Base-by-base conservation (phyloP, 2,329 filamentous ascomycete species). In the Epichloe scottii region DNA sequence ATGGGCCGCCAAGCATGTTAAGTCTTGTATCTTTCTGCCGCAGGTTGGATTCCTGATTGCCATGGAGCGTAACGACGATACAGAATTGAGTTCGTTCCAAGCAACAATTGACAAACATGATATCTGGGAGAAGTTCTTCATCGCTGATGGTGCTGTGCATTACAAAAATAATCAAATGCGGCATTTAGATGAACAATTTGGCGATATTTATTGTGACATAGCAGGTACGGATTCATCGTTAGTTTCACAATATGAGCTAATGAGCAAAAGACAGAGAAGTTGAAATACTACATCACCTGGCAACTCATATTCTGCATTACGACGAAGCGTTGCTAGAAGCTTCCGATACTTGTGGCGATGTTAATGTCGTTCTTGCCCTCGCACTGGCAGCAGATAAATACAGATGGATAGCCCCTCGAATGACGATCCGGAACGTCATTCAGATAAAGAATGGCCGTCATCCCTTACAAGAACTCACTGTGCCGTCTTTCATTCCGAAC, bases 1-100 rank as follows among this genome's bases (percentile, higher is more conserved):
- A 53, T 75, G 76, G 73, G 73, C 74, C 17, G 64, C 65, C 26
- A 63, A 67, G 33, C 73, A 77, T 53, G 68, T 84, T 14, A 72
- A 76, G 35, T 90, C 90, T 50, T 94, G 94, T 55, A 85, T 93
- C 17, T 95, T 93, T 63, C 85, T 95, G 55, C 91, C 90, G 0
- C 89, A 95, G 60, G 79, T 96, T 38, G 93, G 93, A 0, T 98
- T 96, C 62, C 77, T 96, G 38, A 86, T 89, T 2, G 82, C 85
- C 0, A 82, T 95, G 15, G 78, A 89, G 57, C 52, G 54, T 10
- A 59, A 66, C 43, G 54, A 60, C 14, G 64, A 71, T 1, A 81
- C 76, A 2, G 79, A 80, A 0, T 69, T 74, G 45, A 77, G 79
- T 0, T 70, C 78, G 11, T 90, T 84, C 57, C 75, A 81, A 57